Conservation (phyloP, 1,139 yeast genomes). For the Kodamaea sp. region DNA sequence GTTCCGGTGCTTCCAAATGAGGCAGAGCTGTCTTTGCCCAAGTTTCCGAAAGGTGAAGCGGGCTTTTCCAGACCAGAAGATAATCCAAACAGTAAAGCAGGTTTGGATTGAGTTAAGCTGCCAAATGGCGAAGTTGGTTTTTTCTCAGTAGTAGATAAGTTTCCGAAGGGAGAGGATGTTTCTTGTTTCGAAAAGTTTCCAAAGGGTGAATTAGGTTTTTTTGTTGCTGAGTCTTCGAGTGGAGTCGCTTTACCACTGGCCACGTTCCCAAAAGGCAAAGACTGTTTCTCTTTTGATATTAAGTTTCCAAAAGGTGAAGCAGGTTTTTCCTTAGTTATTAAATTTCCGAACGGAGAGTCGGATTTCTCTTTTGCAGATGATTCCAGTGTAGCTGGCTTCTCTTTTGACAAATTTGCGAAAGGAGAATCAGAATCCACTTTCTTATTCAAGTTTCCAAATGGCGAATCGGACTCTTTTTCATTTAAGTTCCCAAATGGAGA, state of each 20-base stretch:
- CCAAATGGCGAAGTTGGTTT: slow-evolving; percentile 16
- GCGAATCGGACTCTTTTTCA: neutral
- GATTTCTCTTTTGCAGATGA: neutral
- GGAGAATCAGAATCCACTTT: slow-evolving; percentile 3
- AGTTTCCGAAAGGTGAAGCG: slow-evolving; percentile 6
- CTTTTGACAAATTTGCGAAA: slow-evolving; percentile 3
- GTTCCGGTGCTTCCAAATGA: neutral
- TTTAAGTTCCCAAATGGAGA: slow-evolving; percentile 7
- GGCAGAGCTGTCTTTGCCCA: neutral
- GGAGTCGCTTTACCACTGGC: slow-evolving; percentile 4
- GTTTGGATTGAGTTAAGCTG: slow-evolving; percentile 2
- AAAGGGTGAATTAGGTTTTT: slow-evolving; percentile 14
- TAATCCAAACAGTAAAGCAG: neutral
- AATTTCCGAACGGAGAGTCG: slow-evolving; percentile 4
- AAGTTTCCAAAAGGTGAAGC: slow-evolving; percentile 17
- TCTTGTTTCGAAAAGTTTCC: slow-evolving; percentile 3
- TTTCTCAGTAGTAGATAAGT: neutral
- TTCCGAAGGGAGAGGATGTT: slow-evolving; percentile 6
- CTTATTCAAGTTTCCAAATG: slow-evolving; percentile 5
- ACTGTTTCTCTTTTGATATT: neutral
- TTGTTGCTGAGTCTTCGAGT: slow-evolving; percentile 4
- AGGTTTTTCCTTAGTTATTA: slow-evolving; percentile 1
- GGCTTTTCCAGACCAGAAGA: neutral
- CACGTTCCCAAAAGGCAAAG: slow-evolving; percentile 7
- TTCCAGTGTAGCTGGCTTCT: neutral